Evolutionary conservation across 2,329 filamentous ascomycete genomes (phyloP).

Genomic region (Xylaria sp.): DNA sequence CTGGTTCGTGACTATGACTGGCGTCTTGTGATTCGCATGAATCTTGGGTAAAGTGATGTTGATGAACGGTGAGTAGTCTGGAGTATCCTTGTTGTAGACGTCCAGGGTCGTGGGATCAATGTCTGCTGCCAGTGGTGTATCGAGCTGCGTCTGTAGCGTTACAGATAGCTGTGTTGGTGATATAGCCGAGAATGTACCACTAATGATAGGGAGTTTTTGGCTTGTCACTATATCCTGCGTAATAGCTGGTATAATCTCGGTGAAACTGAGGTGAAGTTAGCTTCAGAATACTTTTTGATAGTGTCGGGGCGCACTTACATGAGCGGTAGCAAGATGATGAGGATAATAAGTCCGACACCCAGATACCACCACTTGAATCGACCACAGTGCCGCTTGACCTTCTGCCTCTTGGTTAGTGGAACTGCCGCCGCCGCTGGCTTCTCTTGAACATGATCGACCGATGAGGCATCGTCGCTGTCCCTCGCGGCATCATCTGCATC

Average conservation of each 20-base stretch:
- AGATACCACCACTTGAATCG: constrained; percentile 59
- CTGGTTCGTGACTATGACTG: constrained; percentile 51
- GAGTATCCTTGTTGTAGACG: constrained; percentile 55
- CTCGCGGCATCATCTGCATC: constrained; percentile 32
- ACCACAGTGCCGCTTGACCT: constrained; percentile 55
- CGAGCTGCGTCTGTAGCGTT: constrained; percentile 52
- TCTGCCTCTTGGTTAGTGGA: constrained; percentile 51
- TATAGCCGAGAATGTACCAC: constrained; percentile 52
- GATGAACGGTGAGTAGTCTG: constrained; percentile 47
- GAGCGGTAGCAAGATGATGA: constrained; percentile 59
- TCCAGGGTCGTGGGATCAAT: constrained; percentile 54
- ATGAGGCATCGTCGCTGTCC: constrained; percentile 42
- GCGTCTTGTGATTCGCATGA: constrained; percentile 52
- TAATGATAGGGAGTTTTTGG: constrained; percentile 54
- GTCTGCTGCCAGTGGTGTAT: constrained; percentile 53
- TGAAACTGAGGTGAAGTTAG: constrained; percentile 53
- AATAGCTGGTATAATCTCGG: constrained; percentile 59
- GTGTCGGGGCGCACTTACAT: constrained; percentile 52
- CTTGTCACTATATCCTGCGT: constrained; percentile 57
- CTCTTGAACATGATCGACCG: constrained; percentile 47
- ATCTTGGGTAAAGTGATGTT: constrained; percentile 50
- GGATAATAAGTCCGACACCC: constrained; percentile 52
- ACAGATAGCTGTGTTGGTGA: constrained; percentile 52
- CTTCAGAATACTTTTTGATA: neutral
- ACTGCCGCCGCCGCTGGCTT: constrained; percentile 40